Evolutionary conservation across 2,329 filamentous ascomycete genomes (phyloP).

Genomic region (Fusarium sp.): DNA sequence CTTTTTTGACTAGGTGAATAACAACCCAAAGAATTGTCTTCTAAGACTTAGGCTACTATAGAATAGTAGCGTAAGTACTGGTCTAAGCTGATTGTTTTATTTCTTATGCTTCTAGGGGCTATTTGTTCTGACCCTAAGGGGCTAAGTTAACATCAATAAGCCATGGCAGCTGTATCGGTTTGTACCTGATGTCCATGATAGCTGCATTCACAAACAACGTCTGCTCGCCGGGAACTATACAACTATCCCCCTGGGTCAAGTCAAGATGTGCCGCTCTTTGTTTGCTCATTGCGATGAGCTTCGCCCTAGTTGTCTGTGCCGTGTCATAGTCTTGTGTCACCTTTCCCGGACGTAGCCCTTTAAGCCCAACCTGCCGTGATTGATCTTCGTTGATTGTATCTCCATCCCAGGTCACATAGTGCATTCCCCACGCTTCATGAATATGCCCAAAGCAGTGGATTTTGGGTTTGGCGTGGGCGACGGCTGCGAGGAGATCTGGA

Average conservation of each 20-base stretch:
- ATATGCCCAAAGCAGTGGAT: slow-evolving; percentile 70
- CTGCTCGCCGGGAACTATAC: slow-evolving; percentile 54
- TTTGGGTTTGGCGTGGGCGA: slow-evolving; percentile 56
- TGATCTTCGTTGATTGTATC: slow-evolving; percentile 55
- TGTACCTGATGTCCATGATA: slow-evolving; percentile 58
- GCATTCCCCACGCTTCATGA: slow-evolving; percentile 69
- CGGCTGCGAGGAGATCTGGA: slow-evolving; percentile 56
- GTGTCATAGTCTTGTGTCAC: slow-evolving; percentile 30
- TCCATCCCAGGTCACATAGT: slow-evolving; percentile 62
- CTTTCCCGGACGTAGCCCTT: slow-evolving; percentile 40
- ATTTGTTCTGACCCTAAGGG: background rate
- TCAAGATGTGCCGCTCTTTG: slow-evolving; percentile 53
- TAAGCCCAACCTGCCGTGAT: slow-evolving; percentile 53
- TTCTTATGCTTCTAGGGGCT: no score
- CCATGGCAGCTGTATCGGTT: slow-evolving; percentile 63
- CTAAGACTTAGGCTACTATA: no score
- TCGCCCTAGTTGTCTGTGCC: slow-evolving; percentile 23
- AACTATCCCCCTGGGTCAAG: slow-evolving; percentile 48
- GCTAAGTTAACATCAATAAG: slow-evolving; percentile 61
- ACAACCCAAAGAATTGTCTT: no score
- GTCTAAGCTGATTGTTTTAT: no score
- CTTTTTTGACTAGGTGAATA: no score
- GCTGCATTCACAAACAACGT: slow-evolving; percentile 72
- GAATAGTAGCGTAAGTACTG: no score
- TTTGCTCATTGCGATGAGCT: slow-evolving; percentile 37